A percentile compares a stretch with the other conserved stretches of the same genome.
Evolutionary conservation across 2,329 filamentous ascomycete genomes (phyloP).

Genomic region (Fusarium brevicatenulatum): DNA sequence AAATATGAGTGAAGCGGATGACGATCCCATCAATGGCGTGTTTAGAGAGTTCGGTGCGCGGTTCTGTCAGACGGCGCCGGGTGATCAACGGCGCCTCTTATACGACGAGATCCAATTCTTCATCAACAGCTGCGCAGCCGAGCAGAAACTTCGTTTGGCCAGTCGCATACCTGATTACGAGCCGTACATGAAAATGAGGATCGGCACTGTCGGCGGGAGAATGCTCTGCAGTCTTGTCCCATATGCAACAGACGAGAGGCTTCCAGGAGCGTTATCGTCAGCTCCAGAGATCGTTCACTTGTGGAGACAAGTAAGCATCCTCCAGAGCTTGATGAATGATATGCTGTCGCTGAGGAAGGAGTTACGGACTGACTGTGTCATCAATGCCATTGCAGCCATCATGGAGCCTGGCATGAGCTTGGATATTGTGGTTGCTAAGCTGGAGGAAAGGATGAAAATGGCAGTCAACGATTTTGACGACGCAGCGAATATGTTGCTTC

Average conservation of each 20-base stretch:
- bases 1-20: neutral
- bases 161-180: slow-evolving; percentile 41
- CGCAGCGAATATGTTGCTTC: slow-evolving; percentile 28
- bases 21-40: slow-evolving; percentile 40
- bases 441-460: slow-evolving; percentile 35
- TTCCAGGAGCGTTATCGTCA: slow-evolving; percentile 13
- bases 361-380: slow-evolving; percentile 39
- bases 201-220: slow-evolving; percentile 43
- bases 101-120: slow-evolving; percentile 40
- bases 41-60: slow-evolving; percentile 40
- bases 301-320: slow-evolving; percentile 40
- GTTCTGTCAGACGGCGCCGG: slow-evolving; percentile 1
- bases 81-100: slow-evolving; percentile 32
- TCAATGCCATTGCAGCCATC: slow-evolving; percentile 46
- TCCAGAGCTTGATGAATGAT: slow-evolving; percentile 47
- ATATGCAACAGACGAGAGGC: slow-evolving; percentile 29
- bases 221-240: slow-evolving; percentile 44
- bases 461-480: slow-evolving; percentile 42
- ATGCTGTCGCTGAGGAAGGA: slow-evolving; percentile 49
- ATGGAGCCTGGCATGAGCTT: slow-evolving; percentile 36
- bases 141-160: slow-evolving; percentile 44
- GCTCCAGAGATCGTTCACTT: slow-evolving; percentile 24
- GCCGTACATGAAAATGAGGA: slow-evolving; percentile 45
- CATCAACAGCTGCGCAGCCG: slow-evolving; percentile 41
- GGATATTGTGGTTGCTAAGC: slow-evolving; percentile 37